Evolutionary conservation across 148 eudicot genomes (phyloP).

Genomic region (Vaccinium darrowii): DNA sequence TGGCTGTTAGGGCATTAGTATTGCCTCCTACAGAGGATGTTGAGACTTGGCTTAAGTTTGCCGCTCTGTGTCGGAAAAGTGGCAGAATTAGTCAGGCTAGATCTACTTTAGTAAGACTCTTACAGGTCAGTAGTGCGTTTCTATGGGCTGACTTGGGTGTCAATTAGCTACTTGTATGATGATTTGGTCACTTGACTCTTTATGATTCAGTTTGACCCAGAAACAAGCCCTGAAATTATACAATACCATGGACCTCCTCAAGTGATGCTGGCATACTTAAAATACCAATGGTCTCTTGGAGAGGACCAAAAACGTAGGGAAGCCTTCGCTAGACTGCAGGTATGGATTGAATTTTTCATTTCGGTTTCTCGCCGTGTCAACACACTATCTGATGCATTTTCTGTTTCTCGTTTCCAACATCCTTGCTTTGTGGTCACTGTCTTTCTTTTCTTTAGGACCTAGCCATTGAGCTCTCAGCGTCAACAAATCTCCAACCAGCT

Average conservation of each 20-base stretch:
- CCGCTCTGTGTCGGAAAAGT: slow-evolving; percentile 88
- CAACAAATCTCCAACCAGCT: slow-evolving; percentile 38
- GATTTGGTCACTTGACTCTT: slow-evolving; percentile 14
- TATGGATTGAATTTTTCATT: slow-evolving; percentile 19
- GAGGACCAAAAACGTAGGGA: slow-evolving; percentile 92
- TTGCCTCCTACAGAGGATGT: slow-evolving; percentile 89
- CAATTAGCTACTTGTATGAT: not conserved
- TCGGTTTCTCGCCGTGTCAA: not conserved
- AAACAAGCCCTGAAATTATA: slow-evolving; percentile 65
- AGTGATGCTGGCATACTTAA: slow-evolving; percentile 86
- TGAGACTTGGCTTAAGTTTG: slow-evolving; percentile 95
- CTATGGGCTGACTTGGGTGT: not conserved
- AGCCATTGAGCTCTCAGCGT: slow-evolving; percentile 61
- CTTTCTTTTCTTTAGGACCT: slow-evolving; percentile 57
- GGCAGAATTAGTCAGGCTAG: slow-evolving; percentile 90
- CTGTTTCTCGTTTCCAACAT: not conserved
- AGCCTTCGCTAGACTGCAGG: slow-evolving; percentile 85
- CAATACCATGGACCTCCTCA: slow-evolving; percentile 83
- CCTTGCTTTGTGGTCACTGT: not conserved
- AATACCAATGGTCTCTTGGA: slow-evolving; percentile 95
- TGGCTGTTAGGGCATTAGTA: slow-evolving; percentile 87
- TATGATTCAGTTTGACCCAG: slow-evolving; percentile 80
- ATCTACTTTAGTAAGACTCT: slow-evolving; percentile 80
- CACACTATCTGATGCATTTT: not conserved
- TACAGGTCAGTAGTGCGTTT: slow-evolving; percentile 55